phyloP scores from a whole-genome alignment of 352 stramenopile genomes.

The Phytopythium litorale region DNA sequence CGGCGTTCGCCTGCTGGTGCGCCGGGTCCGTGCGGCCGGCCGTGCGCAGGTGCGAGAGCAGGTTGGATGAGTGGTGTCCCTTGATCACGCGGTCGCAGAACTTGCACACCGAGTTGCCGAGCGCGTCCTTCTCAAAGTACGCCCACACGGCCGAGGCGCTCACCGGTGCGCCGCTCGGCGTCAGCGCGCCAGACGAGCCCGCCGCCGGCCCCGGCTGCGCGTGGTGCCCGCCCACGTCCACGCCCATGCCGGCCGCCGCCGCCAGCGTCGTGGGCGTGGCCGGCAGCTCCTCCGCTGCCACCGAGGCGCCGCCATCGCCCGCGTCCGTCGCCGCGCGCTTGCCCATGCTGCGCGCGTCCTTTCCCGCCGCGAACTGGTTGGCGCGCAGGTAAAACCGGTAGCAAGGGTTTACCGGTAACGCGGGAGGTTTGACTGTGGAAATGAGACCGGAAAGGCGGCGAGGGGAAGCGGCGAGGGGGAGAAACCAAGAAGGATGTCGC shows the following conservation, averaged over 20 bases:
- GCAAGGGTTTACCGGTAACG: conserved; percentile 10
- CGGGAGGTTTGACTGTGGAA: not conserved
- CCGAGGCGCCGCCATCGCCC: not conserved
- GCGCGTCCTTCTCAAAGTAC: conserved; percentile 77
- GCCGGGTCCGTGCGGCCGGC: conserved; percentile 59
- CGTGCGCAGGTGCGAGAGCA: conserved; percentile 76
- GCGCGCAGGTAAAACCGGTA: conserved; percentile 25
- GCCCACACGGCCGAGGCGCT: conserved; percentile 80
- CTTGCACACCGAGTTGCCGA: conserved; percentile 80
- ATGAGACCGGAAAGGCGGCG: not conserved
- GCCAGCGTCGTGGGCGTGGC: not conserved
- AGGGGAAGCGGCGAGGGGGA: not conserved
- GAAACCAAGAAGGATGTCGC: conserved; percentile 3
- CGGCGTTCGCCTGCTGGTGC: conserved; percentile 69
- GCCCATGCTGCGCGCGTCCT: conserved; percentile 3
- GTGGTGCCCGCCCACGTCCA: conserved; percentile 6
- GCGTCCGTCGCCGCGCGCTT: conserved; percentile 3
- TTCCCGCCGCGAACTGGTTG: conserved; percentile 5
- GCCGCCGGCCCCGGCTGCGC: conserved; percentile 8
- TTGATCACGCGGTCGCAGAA: conserved; percentile 85
- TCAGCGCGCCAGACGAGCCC: conserved; percentile 5
- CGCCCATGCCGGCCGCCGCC: not conserved
- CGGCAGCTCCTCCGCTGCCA: not conserved
- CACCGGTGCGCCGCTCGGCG: conserved; percentile 25
- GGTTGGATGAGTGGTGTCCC: conserved; percentile 80